These are phyloP conservation scores for Grosmannia huntii DNA, from an alignment of 2,329 filamentous ascomycete species.

Conservation along the genomic window DNA sequence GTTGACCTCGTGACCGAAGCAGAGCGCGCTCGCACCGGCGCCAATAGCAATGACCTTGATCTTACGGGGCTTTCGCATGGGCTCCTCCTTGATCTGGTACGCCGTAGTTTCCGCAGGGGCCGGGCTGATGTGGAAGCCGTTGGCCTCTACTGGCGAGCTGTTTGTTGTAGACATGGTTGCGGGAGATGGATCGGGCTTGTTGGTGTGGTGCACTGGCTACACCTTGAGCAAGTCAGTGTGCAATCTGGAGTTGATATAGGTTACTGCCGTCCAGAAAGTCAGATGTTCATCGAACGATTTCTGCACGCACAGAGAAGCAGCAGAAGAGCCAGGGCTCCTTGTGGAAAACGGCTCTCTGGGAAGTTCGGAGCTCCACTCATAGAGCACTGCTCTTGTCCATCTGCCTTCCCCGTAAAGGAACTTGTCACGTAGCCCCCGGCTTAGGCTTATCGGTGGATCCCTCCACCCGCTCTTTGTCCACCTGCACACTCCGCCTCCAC, in stretches of 20 bases:
- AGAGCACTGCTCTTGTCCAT: neutral
- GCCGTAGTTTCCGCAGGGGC: neutral
- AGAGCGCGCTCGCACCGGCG: conserved; percentile 2
- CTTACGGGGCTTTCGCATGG: conserved; percentile 4
- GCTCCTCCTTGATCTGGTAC: conserved; percentile 1
- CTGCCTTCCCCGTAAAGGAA: neutral
- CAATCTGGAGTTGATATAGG: neutral
- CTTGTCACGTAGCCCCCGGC: neutral
- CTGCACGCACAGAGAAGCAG: neutral
- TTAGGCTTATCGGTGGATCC: neutral
- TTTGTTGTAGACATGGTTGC: neutral
- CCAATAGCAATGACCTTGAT: conserved; percentile 7
- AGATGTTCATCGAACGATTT: neutral
- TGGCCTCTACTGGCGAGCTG: neutral
- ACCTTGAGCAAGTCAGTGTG: neutral
- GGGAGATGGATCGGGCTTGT: neutral
- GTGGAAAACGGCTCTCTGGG: neutral
- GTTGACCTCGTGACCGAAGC: conserved; percentile 4
- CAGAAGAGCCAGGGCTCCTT: neutral
- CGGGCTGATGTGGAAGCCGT: conserved; percentile 5
- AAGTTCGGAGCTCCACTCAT: neutral
- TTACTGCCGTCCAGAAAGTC: neutral
- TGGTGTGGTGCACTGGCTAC: neutral
- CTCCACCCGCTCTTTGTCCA: neutral
- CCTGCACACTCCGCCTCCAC: neutral